Base-by-base conservation (phyloP, 2,329 filamentous ascomycete species). In the Claviceps purpurea region DNA sequence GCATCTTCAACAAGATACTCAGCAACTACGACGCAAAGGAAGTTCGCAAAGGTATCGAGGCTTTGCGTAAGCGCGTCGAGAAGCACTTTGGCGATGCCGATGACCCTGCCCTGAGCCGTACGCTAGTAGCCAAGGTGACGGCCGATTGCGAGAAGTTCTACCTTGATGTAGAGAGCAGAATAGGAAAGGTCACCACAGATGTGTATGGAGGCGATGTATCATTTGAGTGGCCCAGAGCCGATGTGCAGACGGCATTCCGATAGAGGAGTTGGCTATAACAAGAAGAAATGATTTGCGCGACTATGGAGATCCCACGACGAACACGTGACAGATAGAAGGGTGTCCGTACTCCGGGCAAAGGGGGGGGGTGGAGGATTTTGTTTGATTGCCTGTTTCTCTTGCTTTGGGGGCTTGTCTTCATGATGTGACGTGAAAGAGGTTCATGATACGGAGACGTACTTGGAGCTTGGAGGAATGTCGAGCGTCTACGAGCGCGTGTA, bases 71-170 rank as follows among this genome's bases (percentile, higher is more conserved):
- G 72, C 80, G 91, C 49, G 87, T 97, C 1, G 91, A 97, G 70
- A 98, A 97, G 72, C 91, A 97, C 68, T 97, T 97, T 73, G 89
- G 89, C 44, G 89, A 95, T 59, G 86, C 84, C 5, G 89, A 94
- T 59, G 86, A 90, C 56, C 80, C 82, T 52, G 78, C 72, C 22
- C 72, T 85, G 51, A 85, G 80, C 60, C 71, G 73, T 49, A 72
- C 72, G 39, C 69, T 85, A 42, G 80, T 83, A 24, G 67, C 67
- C 49, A 75, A 77, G 63, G 78, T 84, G 40, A 65, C 79, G 47
- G 70, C 70, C 54, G 78, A 82, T 62, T 83, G 81, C 62, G 81
- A 84, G 66, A 69, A 65, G 54, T 84, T 79, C 60, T 84, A 84
- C 61, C 72, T 73, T 51, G 74, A 78, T 24, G 77, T 84, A 48